Evolutionary conservation across 495 filamentous ascomycete genomes (phyloP).

Genomic region (Durotheca rogersii): DNA sequence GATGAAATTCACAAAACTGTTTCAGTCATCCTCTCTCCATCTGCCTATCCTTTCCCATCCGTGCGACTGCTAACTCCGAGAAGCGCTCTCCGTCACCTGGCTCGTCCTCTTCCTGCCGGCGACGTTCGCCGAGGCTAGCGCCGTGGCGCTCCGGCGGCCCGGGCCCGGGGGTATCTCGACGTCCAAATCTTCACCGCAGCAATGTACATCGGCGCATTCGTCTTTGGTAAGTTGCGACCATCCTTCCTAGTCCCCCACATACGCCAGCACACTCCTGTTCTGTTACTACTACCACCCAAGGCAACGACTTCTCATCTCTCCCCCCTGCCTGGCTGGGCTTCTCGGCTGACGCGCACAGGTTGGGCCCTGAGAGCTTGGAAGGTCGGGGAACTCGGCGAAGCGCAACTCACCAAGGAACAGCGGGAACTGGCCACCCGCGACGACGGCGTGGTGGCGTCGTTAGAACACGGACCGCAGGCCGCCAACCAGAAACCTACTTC

Average conservation of each 20-base stretch:
- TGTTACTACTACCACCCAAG: too few species aligned
- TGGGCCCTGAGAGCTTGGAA: constrained; percentile 49
- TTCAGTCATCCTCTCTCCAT: too few species aligned
- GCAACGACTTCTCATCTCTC: neutral
- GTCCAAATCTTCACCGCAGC: constrained; percentile 45
- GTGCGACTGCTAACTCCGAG: constrained; percentile 2
- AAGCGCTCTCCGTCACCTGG: constrained; percentile 73
- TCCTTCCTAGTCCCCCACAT: too few species aligned
- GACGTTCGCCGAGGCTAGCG: constrained; percentile 75
- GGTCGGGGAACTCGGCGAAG: constrained; percentile 39
- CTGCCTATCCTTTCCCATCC: neutral
- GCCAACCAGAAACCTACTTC: neutral
- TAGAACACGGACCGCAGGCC: constrained; percentile 8
- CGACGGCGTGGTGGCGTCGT: constrained; percentile 16
- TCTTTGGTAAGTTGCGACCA: constrained; percentile 35
- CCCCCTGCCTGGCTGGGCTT: neutral
- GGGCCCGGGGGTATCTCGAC: constrained; percentile 43
- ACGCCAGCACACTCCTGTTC: too few species aligned
- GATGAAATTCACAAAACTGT: neutral
- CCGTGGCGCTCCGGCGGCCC: constrained; percentile 60
- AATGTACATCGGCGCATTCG: constrained; percentile 41
- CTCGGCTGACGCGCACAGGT: constrained; percentile 22
- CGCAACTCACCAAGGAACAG: constrained; percentile 33
- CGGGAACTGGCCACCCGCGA: constrained; percentile 30
- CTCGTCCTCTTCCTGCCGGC: constrained; percentile 68